Conservation (phyloP, 75 land plant species). For the Chamaecyparis obtusa region DNA sequence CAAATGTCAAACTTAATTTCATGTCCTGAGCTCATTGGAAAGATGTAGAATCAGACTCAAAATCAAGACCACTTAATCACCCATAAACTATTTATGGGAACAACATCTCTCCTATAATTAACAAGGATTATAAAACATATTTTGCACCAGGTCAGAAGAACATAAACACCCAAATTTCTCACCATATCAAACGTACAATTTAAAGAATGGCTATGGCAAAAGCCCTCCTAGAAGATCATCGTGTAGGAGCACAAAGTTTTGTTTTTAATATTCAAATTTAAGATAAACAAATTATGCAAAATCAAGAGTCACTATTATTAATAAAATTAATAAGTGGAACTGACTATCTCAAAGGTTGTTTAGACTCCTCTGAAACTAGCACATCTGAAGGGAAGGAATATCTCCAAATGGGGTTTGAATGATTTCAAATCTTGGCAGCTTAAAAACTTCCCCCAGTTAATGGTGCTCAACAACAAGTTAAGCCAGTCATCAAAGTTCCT, state of each 20-base stretch:
- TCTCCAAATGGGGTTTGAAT: no score
- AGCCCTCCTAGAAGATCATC: background rate
- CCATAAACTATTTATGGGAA: background rate
- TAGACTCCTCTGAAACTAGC: no score
- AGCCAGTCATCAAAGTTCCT: no score
- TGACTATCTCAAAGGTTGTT: no score
- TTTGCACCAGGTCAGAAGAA: background rate
- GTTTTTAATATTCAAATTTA: background rate
- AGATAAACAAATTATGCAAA: background rate
- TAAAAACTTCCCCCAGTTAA: no score
- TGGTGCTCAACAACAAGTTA: no score
- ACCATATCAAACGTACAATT: background rate
- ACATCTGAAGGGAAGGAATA: no score
- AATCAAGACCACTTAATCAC: background rate
- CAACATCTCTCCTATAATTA: background rate
- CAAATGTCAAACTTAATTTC: background rate
- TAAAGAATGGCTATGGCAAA: background rate
- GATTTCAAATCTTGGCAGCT: no score
- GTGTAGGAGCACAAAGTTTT: background rate
- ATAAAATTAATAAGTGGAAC: no score
- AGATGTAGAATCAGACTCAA: background rate
- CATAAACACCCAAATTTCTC: background rate
- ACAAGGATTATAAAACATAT: background rate
- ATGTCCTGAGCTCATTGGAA: no score
- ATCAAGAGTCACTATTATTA: background rate